Percentiles rank a stretch among this genome's conserved stretches.
Conservation (phyloP, 2,329 filamentous ascomycete species). For the Pestalotiopsis fici region DNA sequence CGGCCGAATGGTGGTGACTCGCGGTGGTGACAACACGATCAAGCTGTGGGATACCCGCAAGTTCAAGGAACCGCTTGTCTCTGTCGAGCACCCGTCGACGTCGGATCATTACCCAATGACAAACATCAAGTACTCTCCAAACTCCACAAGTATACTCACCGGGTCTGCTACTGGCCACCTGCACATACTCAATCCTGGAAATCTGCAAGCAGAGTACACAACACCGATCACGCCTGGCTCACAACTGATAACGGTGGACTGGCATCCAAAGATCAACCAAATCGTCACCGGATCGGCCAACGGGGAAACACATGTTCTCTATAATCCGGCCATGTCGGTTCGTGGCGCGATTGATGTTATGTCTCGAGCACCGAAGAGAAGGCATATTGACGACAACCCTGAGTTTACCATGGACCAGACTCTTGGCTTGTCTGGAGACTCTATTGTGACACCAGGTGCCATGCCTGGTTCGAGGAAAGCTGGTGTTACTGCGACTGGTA, state of each 20-base stretch:
- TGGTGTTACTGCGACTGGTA: constrained; percentile 77
- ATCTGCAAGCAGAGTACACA: constrained; percentile 79
- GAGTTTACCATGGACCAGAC: constrained; percentile 82
- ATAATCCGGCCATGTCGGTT: constrained; percentile 79
- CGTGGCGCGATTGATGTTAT: constrained; percentile 87
- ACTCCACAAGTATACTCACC: constrained; percentile 81
- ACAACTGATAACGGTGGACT: constrained; percentile 80
- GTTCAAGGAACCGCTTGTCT: constrained; percentile 86
- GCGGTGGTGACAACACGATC: constrained; percentile 88
- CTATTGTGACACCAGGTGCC: constrained; percentile 71
- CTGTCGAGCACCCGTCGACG: constrained; percentile 76
- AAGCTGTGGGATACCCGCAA: constrained; percentile 98
- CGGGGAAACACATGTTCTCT: constrained; percentile 85
- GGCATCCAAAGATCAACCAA: constrained; percentile 95
- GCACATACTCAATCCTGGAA: constrained; percentile 92
- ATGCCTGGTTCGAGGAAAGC: constrained; percentile 56
- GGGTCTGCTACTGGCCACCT: constrained; percentile 85
- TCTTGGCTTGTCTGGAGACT: constrained; percentile 79
- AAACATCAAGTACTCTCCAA: constrained; percentile 89
- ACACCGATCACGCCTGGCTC: constrained; percentile 87
- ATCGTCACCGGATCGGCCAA: constrained; percentile 94
- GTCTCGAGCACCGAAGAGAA: constrained; percentile 89
- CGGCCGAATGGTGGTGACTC: constrained; percentile 85
- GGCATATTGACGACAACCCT: constrained; percentile 93
- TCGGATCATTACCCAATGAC: constrained; percentile 81